phyloP scores from a whole-genome alignment of 202 grass and related monocot species.

The Panicum virgatum region DNA sequence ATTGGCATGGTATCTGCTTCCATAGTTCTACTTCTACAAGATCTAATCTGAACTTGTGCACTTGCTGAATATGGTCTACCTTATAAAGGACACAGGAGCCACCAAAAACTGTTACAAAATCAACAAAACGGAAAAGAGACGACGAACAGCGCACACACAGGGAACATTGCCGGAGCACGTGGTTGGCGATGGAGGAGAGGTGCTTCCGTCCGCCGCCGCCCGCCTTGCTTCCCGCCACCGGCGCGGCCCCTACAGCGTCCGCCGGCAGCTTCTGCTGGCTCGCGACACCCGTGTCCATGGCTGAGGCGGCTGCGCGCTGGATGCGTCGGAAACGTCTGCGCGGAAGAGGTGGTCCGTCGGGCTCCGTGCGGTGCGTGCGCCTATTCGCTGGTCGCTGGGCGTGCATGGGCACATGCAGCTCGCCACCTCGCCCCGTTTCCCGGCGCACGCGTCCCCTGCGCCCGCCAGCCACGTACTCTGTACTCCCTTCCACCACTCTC shows the following conservation, averaged over 20 bases:
- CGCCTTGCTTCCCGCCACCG: not conserved
- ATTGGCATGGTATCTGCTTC: not conserved
- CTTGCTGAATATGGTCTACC: not conserved
- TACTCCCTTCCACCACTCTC: not conserved
- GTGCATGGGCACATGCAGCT: slow-evolving; percentile 53
- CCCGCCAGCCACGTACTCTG: slow-evolving; percentile 29
- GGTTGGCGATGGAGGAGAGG: slow-evolving; percentile 78
- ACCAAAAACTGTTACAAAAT: not conserved
- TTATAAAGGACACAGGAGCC: not conserved
- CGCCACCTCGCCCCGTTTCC: slow-evolving; percentile 40
- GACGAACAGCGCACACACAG: slow-evolving; percentile 38
- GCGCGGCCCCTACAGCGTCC: not conserved
- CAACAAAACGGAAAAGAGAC: not conserved
- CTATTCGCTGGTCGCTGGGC: not conserved
- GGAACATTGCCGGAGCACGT: slow-evolving; percentile 66
- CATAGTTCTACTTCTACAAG: not conserved
- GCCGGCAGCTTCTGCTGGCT: not conserved
- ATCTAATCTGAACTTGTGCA: not conserved
- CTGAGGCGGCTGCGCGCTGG: not conserved
- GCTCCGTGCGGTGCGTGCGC: not conserved
- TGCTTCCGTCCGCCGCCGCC: slow-evolving; percentile 50
- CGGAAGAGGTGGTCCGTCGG: not conserved
- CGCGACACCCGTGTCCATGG: slow-evolving; percentile 34
- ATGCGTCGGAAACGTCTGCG: not conserved
- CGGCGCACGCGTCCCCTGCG: slow-evolving; percentile 31